Base-by-base conservation (phyloP, 2,329 filamentous ascomycete genomes). In the Paecilomyces dactylethromorphus region DNA sequence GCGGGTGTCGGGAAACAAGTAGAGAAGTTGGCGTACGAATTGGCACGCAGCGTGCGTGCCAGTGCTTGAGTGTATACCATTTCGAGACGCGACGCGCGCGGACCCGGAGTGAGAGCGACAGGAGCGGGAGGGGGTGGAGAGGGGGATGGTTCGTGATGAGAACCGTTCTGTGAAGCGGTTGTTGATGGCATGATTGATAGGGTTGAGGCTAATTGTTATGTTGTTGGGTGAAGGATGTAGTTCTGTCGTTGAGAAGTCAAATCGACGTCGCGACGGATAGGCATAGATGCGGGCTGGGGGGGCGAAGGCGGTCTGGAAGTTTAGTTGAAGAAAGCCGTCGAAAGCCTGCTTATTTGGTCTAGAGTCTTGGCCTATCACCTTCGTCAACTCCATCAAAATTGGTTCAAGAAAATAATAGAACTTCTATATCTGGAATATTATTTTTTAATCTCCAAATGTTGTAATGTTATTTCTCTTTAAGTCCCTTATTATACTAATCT, bases 1-100 rank as follows among this genome's bases (percentile, higher is more conserved):
- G 84, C 82, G 1, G 84, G 81, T 0, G 85, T 88, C 0, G 85
- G 85, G 63, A 87, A 87, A 65, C 85, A 88, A 24, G 82, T 75
- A 0, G 83, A 79, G 68, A 87, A 88, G 65, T 86, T 87, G 54
- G 77, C 74, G 68, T 85, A 82, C 10, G 79, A 84, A 70, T 84
- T 85, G 56, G 84, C 83, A 62, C 82, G 81, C n/a, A 87, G 70
- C 0, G 85, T 84, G 61, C 84, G 82, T 11, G 79, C 77, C 22
- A 87, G 78, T 15, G 85, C 84, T 60, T 84, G 78, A 57, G 77
- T 75, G 74, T 85, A 87, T 63, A 87, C 79, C 63, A 84, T 83
- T 65, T 84, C 79, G 7, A 88, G 76, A 54, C 81, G 81, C 53
- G 81, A 78, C 24, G 84, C 85, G 74, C 85, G 85, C 26, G 81